Conservation (phyloP, 495 filamentous ascomycete genomes). For the Stereocaulon alpinum region DNA sequence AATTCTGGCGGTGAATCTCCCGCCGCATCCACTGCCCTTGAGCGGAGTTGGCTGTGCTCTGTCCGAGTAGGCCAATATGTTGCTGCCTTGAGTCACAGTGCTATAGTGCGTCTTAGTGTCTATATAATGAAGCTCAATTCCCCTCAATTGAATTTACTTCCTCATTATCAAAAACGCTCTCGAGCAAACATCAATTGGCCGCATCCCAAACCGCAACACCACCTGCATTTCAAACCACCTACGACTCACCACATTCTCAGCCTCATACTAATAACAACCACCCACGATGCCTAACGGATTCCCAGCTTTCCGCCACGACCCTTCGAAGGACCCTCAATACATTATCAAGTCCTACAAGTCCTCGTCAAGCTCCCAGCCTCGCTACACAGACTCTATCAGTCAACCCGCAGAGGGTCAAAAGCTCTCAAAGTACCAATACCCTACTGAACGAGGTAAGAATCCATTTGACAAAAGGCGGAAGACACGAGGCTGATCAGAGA, state of each 20-base stretch:
- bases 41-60: neutral
- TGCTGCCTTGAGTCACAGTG: slow-evolving; percentile 11
- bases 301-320: slow-evolving; percentile 9
- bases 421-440: slow-evolving; percentile 9
- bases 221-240: neutral
- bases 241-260: neutral
- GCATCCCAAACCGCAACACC: neutral
- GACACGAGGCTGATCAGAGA: neutral
- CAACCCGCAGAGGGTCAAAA: neutral
- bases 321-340: slow-evolving; percentile 5
- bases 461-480: neutral
- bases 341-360: neutral
- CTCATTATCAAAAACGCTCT: neutral
- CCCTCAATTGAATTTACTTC: slow-evolving; percentile 1
- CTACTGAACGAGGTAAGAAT: slow-evolving; percentile 5
- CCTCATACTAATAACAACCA: neutral
- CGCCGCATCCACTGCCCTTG: neutral
- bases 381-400: slow-evolving; percentile 2
- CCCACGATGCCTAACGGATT: slow-evolving; percentile 15
- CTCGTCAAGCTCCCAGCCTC: neutral
- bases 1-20: neutral
- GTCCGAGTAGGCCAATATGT: neutral
- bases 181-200: neutral
- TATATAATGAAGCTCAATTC: neutral
- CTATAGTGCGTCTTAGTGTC: neutral